These are phyloP conservation scores for Eruca vesicaria DNA, from an alignment of 441 rosid species.

Conservation along the genomic window DNA sequence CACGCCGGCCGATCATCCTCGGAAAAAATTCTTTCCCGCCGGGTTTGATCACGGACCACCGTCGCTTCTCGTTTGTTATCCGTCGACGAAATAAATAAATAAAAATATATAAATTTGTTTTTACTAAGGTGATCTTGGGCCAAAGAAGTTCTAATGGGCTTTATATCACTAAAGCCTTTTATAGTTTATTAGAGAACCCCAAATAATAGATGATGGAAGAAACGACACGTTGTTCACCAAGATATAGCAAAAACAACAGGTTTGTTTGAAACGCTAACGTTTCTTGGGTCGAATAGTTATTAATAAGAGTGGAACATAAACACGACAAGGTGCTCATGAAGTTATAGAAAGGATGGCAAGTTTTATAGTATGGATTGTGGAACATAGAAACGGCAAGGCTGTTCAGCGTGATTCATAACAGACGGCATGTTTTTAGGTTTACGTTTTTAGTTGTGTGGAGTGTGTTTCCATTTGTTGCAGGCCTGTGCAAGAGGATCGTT, in stretches of 20 bases:
- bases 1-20: constrained; percentile 46
- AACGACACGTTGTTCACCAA: background rate
- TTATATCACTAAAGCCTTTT: background rate
- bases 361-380: no score
- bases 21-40: background rate
- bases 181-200: background rate
- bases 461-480: background rate
- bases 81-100: background rate
- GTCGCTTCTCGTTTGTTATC: background rate
- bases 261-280: background rate
- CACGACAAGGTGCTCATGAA: no score
- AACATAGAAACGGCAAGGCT: no score
- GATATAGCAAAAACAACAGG: background rate
- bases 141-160: constrained; percentile 1
- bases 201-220: background rate
- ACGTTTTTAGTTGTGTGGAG: background rate
- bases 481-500: background rate
- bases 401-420: no score
- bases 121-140: background rate
- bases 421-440: no score
- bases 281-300: background rate
- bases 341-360: no score
- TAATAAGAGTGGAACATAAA: no score
- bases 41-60: background rate
- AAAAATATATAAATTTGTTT: background rate